Percentiles rank a stretch among this genome's conserved stretches.
Conservation (phyloP, 176 grass and related monocot genomes). For the Eleusine coracana region DNA sequence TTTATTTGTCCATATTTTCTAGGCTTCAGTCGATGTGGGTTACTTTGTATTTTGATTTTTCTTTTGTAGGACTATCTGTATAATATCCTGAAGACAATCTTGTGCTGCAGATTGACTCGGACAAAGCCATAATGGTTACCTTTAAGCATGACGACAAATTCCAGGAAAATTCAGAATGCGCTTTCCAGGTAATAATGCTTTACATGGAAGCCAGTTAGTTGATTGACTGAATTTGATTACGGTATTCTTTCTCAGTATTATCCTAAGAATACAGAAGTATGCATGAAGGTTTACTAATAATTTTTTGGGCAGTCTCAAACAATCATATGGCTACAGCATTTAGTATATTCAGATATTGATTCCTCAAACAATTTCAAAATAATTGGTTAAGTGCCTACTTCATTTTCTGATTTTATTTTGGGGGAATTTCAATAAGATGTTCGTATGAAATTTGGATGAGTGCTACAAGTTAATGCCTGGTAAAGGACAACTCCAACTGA, state of each 20-base stretch:
- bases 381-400: background rate
- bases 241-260: background rate
- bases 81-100: conserved; percentile 20
- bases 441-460: background rate
- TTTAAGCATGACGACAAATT: conserved; percentile 93
- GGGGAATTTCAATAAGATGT: background rate
- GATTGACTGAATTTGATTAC: background rate
- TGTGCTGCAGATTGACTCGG: conserved; percentile 76
- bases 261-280: background rate
- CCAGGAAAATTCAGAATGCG: conserved; percentile 83
- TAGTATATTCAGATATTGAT: background rate
- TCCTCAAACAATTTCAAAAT: background rate
- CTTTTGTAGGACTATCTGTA: too few species aligned
- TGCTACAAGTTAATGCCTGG: too few species aligned
- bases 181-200: conserved; percentile 62
- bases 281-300: background rate
- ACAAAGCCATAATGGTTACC: conserved; percentile 92
- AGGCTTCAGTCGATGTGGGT: too few species aligned
- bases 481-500: too few species aligned
- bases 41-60: too few species aligned
- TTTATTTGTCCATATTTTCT: background rate
- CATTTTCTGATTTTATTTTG: background rate
- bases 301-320: background rate
- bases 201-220: background rate
- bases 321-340: background rate